These are phyloP conservation scores for Trypanosoma platydactyli DNA, from an alignment of 208 protist genomes.

Conservation along the genomic window DNA sequence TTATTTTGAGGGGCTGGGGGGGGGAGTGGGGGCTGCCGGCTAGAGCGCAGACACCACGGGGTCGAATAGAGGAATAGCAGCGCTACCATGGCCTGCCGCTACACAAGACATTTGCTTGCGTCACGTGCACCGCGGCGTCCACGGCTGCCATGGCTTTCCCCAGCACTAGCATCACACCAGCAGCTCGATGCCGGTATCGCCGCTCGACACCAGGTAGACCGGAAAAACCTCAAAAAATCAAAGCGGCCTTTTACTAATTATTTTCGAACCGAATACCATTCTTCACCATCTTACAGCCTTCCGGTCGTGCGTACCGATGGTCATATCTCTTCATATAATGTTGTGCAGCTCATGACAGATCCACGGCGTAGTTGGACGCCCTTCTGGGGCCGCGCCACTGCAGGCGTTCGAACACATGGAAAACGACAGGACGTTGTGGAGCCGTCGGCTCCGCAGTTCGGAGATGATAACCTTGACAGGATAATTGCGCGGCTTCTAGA, in stretches of 20 bases:
- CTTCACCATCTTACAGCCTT: conserved; percentile 36
- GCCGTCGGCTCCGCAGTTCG: conserved; percentile 45
- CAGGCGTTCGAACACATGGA: conserved; percentile 32
- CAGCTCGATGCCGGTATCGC: conserved; percentile 79
- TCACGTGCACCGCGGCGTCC: conserved; percentile 2
- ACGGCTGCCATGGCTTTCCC: conserved; percentile 50
- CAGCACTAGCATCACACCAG: conserved; percentile 66
- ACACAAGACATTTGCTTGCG: conserved; percentile 3
- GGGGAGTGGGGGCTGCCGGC: background rate
- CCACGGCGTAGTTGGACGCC: conserved; percentile 45
- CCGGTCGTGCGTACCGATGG: conserved; percentile 32
- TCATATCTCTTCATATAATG: conserved; percentile 42
- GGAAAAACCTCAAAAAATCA: conserved; percentile 72
- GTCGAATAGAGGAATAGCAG: no score
- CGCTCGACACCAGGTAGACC: conserved; percentile 61
- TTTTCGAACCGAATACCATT: conserved; percentile 67
- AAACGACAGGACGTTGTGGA: conserved; percentile 79
- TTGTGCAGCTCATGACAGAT: conserved; percentile 65
- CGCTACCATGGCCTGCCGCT: conserved; percentile 4
- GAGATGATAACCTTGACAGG: conserved; percentile 62
- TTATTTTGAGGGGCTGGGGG: background rate
- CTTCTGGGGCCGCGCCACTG: conserved; percentile 57
- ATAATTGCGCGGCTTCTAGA: conserved; percentile 62
- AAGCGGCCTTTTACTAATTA: conserved; percentile 76
- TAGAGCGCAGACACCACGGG: background rate